Conservation (phyloP, 1,284 basidiomycete species). For the Pseudozyma thailandica region DNA sequence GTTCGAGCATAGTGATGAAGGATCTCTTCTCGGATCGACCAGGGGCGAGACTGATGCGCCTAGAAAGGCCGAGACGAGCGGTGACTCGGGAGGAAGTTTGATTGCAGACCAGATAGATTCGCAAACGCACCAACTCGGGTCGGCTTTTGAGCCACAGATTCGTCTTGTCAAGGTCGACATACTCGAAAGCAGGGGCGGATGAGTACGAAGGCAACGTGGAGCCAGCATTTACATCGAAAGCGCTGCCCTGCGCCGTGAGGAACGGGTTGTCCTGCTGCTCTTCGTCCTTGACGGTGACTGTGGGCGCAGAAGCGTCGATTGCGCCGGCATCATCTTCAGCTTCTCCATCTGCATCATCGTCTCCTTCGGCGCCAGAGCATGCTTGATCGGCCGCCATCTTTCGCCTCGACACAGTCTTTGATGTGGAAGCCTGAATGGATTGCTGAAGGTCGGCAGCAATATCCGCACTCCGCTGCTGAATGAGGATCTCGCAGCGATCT, state of each 20-base stretch:
- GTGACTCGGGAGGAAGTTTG: slow-evolving; percentile 32
- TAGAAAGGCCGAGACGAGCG: slow-evolving; percentile 14
- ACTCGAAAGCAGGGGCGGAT: slow-evolving; percentile 28
- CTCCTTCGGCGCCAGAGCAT: neutral
- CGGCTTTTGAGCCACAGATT: slow-evolving; percentile 52
- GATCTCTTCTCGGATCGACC: slow-evolving; percentile 3
- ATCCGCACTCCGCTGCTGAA: slow-evolving; percentile 45
- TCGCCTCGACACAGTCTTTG: too few relatives aligned
- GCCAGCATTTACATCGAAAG: neutral
- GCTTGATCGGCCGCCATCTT: too few relatives aligned
- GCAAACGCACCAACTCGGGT: slow-evolving; percentile 47
- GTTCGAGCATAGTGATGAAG: slow-evolving; percentile 28
- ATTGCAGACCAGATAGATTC: slow-evolving; percentile 39
- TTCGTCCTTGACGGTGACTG: slow-evolving; percentile 28
- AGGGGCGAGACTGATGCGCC: slow-evolving; percentile 23
- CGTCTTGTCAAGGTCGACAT: slow-evolving; percentile 30
- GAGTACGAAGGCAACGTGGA: neutral
- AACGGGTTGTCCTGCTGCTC: slow-evolving; percentile 10
- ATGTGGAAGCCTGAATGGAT: neutral
- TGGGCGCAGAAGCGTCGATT: slow-evolving; percentile 19
- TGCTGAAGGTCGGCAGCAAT: slow-evolving; percentile 13
- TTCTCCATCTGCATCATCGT: slow-evolving; percentile 8
- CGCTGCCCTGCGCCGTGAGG: too few relatives aligned
- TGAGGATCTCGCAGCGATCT: slow-evolving; percentile 44
- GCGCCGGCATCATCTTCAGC: slow-evolving; percentile 8